Percentiles rank a stretch among this genome's conserved stretches.
These are phyloP conservation scores for Cercis canadensis DNA, from an alignment of 306 rosid genomes.

Conservation along the genomic window DNA sequence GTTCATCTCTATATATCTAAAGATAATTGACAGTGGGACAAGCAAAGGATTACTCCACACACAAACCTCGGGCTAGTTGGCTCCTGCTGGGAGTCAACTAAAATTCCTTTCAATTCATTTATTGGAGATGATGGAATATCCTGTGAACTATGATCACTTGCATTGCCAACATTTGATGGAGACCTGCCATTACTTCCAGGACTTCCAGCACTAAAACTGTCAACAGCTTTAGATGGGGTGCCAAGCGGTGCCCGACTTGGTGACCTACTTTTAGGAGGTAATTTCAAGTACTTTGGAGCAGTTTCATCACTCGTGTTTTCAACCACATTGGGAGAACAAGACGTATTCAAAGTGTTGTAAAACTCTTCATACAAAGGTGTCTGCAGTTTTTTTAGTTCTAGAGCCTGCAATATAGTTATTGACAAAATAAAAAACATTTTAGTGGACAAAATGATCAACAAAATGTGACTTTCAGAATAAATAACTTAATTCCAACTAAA, in stretches of 20 bases:
- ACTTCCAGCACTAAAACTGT: slow-evolving; percentile 62
- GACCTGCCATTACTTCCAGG: slow-evolving; percentile 82
- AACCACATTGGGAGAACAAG: slow-evolving; percentile 66
- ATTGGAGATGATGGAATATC: slow-evolving; percentile 67
- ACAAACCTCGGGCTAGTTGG: slow-evolving; percentile 84
- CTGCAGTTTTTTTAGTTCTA: slow-evolving; percentile 92
- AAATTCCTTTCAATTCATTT: slow-evolving; percentile 60
- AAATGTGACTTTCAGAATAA: slow-evolving; percentile 21
- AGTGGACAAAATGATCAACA: slow-evolving; percentile 16
- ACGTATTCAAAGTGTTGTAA: slow-evolving; percentile 77
- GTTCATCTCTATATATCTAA: slow-evolving; percentile 17
- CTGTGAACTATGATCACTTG: slow-evolving; percentile 57
- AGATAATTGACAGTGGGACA: slow-evolving; percentile 19
- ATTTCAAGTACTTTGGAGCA: slow-evolving; percentile 72
- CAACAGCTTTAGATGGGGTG: slow-evolving; percentile 66
- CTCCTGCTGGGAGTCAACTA: slow-evolving; percentile 75
- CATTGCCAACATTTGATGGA: slow-evolving; percentile 54
- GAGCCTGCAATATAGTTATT: slow-evolving; percentile 65
- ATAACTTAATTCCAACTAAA: slow-evolving; percentile 27
- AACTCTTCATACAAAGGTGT: slow-evolving; percentile 95
- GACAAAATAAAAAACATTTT: slow-evolving; percentile 36
- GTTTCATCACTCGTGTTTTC: slow-evolving; percentile 65
- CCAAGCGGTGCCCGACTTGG: slow-evolving; percentile 69
- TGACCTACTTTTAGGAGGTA: slow-evolving; percentile 98
- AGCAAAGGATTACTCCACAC: slow-evolving; percentile 25